Percentiles rank a stretch among this genome's conserved stretches.
Conservation (phyloP, 1,284 basidiomycete species). For the Ganoderma multipileum region DNA sequence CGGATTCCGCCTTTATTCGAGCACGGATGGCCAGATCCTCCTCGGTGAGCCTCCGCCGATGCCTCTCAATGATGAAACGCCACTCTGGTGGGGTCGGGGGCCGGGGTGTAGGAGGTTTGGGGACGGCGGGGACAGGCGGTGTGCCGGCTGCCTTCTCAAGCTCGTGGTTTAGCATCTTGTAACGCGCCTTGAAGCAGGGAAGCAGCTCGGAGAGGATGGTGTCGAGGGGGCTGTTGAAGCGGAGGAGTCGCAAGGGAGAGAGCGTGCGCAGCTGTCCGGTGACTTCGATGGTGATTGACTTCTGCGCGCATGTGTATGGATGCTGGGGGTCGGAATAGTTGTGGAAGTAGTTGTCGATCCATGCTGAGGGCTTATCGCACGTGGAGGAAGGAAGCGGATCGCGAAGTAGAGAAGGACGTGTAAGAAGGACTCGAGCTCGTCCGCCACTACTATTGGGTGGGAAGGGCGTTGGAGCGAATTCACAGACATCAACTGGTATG, state of each 20-base stretch:
- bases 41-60: background rate
- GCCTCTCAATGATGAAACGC: background rate
- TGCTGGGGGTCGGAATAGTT: background rate
- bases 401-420: conserved; percentile 17
- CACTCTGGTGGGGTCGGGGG: background rate
- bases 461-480: background rate
- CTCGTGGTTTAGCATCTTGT: background rate
- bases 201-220: background rate
- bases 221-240: background rate
- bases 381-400: conserved; percentile 9
- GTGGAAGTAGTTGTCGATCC: conserved; percentile 12
- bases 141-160: background rate
- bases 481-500: conserved; percentile 16
- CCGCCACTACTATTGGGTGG: background rate
- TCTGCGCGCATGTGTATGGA: background rate
- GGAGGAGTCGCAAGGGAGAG: background rate
- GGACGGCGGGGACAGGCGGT: background rate
- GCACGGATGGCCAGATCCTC: background rate
- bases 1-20: background rate
- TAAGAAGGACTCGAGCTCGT: conserved; percentile 22
- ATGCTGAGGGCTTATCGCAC: background rate
- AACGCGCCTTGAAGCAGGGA: background rate
- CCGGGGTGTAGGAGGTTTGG: no score
- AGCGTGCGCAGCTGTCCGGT: background rate
- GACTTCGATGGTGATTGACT: background rate